Base-by-base conservation (phyloP, 805 yeast species). In the Sungouiozyma intestinalis region DNA sequence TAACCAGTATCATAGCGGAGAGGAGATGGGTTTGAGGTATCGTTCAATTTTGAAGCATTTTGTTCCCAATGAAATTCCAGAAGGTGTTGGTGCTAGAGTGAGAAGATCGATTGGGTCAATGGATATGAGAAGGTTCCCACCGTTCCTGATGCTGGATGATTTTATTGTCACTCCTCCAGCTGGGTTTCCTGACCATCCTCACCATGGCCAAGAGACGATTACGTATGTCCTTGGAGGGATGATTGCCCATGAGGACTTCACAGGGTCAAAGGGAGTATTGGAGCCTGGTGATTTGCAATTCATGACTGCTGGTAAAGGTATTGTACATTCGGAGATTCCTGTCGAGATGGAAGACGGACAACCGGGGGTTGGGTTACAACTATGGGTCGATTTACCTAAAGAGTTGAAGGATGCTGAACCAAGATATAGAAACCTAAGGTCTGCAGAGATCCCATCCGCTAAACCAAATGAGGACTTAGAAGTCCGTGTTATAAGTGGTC, bases 271-370 rank as follows among this genome's bases (percentile, higher is more conserved):
- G 41, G 95, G 95, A 43, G 69, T 84, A 7, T 64, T 87, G 41
- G 70, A 74, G 47, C 76, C 85, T 6, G 95, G 95, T 44, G 96
- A 86, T 58, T 67, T 87, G 50, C 96, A 86, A 61, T 85, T 86
- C 61, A 86, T 86, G 95, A 86, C 95, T 20, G 95, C 95, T 4
- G 95, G 95, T 45, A 74, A 73, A 52, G 96, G 94, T 40, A 76
- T 85, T 32, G 83, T 83, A 42, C 95, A 85, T 60, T 74, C 86
- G 2, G 95, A 86, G 57, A 85, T 85, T 76, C 95, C 95, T 7
- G 79, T 79, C 31, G 66, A 69, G 33, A 63, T 65, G 46, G 67
- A 66, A 16, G 67, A 72, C 33, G 64, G 65, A 20, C 71, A 71
- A 34, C 76, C 79, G 1, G 63, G 73, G 16, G 70, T 67, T 42